Conservation (phyloP, 768 basidiomycete species). For the Trametes punicea region DNA sequence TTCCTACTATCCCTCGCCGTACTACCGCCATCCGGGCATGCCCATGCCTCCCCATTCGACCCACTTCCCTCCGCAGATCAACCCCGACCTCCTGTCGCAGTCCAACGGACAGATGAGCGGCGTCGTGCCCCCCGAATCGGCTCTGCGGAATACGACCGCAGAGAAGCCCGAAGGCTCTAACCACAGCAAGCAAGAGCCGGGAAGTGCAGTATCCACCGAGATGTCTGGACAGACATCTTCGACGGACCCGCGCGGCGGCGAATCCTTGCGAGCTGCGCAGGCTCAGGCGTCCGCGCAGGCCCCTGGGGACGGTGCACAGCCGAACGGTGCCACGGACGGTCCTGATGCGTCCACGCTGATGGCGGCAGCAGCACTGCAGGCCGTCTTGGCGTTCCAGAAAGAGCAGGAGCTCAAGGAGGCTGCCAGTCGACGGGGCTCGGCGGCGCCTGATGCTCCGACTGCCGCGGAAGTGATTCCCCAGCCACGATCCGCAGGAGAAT, state of each 20-base stretch:
- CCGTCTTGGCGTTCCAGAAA: conserved; percentile 33
- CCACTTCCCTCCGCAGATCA: conserved; percentile 23
- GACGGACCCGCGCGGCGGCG: neutral
- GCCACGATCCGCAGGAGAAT: neutral
- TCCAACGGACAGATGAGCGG: conserved; percentile 15
- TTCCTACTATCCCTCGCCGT: conserved; percentile 40
- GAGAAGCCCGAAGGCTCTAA: neutral
- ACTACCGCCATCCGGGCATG: conserved; percentile 43
- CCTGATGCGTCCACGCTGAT: conserved; percentile 18
- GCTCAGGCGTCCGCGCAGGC: neutral
- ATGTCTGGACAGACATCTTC: neutral
- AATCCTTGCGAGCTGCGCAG: neutral
- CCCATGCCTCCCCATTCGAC: conserved; percentile 21
- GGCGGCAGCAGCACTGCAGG: conserved; percentile 30
- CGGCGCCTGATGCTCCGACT: neutral
- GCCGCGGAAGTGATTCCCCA: neutral
- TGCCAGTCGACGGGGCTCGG: neutral
- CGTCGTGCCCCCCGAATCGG: conserved; percentile 16
- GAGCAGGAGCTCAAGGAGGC: conserved; percentile 28
- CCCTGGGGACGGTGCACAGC: neutral
- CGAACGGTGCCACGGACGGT: neutral
- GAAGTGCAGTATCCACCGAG: neutral
- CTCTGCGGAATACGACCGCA: conserved; percentile 10
- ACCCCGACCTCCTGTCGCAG: conserved; percentile 23
- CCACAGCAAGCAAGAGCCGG: neutral